These are phyloP conservation scores for Strobilomyces dryophilus DNA, from an alignment of 768 basidiomycete genomes.

Conservation along the genomic window DNA sequence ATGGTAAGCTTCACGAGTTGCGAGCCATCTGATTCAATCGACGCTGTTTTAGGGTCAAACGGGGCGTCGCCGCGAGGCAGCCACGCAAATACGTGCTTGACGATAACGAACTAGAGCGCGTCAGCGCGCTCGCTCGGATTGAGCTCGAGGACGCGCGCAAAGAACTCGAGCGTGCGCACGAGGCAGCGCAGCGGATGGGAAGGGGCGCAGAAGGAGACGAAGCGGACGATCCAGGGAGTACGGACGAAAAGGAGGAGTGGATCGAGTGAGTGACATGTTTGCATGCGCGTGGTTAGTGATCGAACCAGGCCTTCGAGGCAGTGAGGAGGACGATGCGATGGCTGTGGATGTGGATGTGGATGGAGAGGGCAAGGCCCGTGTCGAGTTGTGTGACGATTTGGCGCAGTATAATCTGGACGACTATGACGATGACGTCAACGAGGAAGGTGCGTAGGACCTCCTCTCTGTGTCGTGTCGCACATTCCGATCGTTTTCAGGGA, in stretches of 20 bases:
- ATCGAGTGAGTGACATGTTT: conserved; percentile 69
- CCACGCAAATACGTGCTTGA: conserved; percentile 89
- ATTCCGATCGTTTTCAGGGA: conserved; percentile 32
- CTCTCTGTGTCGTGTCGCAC: background rate
- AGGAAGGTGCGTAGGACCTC: conserved; percentile 24
- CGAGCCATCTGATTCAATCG: background rate
- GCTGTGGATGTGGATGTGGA: conserved; percentile 53
- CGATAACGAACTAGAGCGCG: conserved; percentile 83
- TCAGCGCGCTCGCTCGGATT: conserved; percentile 81
- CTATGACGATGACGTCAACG: conserved; percentile 76
- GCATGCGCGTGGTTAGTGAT: conserved; percentile 7
- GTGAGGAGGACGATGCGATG: conserved; percentile 59
- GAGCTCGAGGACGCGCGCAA: conserved; percentile 87
- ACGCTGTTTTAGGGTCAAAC: conserved; percentile 55
- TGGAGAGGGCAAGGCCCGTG: conserved; percentile 10
- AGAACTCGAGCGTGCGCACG: conserved; percentile 79
- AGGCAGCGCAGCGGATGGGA: conserved; percentile 69
- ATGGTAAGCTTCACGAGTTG: conserved; percentile 42
- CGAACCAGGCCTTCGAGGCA: conserved; percentile 24
- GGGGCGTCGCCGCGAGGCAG: conserved; percentile 69
- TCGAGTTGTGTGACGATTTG: conserved; percentile 53
- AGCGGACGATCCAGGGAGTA: conserved; percentile 49
- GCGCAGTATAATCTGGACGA: conserved; percentile 86
- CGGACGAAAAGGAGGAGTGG: conserved; percentile 55
- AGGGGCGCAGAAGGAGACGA: conserved; percentile 62